Conservation (phyloP, 331 rosid genomes). For the Spiraea crenata region DNA sequence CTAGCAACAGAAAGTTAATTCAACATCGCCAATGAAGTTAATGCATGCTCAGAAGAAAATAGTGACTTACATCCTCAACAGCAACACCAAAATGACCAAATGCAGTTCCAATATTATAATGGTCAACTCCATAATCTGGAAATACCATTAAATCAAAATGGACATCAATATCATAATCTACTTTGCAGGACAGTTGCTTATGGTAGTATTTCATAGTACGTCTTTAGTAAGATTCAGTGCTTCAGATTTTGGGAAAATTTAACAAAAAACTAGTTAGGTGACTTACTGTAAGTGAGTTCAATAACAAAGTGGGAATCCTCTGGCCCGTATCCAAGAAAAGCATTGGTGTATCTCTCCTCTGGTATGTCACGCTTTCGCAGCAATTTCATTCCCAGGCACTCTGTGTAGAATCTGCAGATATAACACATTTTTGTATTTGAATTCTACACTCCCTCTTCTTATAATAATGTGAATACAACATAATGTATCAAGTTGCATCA, state of each 20-base stretch:
- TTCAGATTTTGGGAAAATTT: slow-evolving; percentile 21
- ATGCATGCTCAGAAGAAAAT: slow-evolving; percentile 11
- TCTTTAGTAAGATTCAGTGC: neutral
- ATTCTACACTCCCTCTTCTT: neutral
- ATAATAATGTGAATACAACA: slow-evolving; percentile 12
- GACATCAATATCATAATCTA: slow-evolving; percentile 27
- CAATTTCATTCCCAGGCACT: slow-evolving; percentile 92
- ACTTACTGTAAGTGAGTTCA: slow-evolving; percentile 90
- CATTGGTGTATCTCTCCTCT: slow-evolving; percentile 85
- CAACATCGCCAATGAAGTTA: neutral
- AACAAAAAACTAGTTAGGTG: slow-evolving; percentile 19
- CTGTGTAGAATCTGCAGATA: slow-evolving; percentile 79
- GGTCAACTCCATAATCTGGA: slow-evolving; percentile 85
- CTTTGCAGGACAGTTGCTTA: neutral
- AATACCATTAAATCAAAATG: slow-evolving; percentile 28
- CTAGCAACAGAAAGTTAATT: slow-evolving; percentile 7
- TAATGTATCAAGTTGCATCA: neutral
- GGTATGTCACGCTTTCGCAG: slow-evolving; percentile 86
- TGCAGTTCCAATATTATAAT: slow-evolving; percentile 76
- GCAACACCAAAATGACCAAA: slow-evolving; percentile 91
- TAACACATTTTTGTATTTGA: slow-evolving; percentile 18
- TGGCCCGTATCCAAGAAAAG: slow-evolving; percentile 92
- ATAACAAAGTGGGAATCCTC: slow-evolving; percentile 91
- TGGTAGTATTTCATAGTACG: slow-evolving; percentile 7
- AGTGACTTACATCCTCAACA: slow-evolving; percentile 80